These are phyloP conservation scores for Fusarium chaquense DNA, from an alignment of 2,329 filamentous ascomycete species.

Conservation along the genomic window DNA sequence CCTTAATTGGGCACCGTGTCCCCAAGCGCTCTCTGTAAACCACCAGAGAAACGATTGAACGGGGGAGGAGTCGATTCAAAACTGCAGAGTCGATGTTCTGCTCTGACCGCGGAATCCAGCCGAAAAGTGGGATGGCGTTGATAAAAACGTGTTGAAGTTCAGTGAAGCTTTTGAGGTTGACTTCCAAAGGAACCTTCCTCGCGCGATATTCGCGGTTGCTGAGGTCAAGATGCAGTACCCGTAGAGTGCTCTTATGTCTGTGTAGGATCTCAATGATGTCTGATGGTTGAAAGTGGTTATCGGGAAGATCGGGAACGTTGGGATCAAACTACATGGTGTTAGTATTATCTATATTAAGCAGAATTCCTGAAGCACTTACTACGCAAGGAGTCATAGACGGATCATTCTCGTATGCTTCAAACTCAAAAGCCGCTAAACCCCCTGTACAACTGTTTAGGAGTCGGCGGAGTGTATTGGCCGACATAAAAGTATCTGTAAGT, in stretches of 20 bases:
- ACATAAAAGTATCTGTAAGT: background rate
- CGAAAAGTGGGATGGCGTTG: background rate
- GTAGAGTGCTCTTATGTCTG: background rate
- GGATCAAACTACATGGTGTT: background rate
- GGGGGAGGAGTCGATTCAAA: background rate
- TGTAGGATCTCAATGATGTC: background rate
- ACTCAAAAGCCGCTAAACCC: background rate
- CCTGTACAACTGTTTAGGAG: background rate
- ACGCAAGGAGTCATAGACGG: background rate
- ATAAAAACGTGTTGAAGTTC: background rate
- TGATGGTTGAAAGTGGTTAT: background rate
- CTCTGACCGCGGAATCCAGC: background rate
- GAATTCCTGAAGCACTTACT: background rate
- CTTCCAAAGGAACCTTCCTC: background rate
- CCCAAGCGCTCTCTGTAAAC: background rate
- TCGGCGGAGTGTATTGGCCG: background rate
- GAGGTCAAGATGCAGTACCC: background rate
- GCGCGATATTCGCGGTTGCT: background rate
- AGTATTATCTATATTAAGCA: background rate
- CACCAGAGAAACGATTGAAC: background rate
- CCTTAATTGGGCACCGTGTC: fast-evolving
- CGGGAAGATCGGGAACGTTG: background rate
- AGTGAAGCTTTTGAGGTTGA: background rate
- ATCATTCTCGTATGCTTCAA: background rate
- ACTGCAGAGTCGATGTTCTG: background rate